Conservation (phyloP, 2,329 filamentous ascomycete genomes). For the Ilyonectria sp. region DNA sequence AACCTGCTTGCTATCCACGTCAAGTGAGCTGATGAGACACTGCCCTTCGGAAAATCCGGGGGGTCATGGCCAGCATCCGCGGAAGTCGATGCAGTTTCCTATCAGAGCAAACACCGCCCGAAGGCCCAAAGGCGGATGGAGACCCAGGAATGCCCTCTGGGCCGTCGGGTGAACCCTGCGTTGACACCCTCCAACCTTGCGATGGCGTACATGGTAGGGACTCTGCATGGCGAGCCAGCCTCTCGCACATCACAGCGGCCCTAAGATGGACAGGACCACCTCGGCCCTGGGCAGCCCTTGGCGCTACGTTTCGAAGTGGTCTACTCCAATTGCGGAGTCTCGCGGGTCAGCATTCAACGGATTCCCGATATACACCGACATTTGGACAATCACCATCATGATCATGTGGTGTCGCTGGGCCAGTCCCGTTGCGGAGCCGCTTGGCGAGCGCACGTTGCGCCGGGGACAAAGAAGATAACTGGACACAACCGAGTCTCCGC, state of each 20-base stretch:
- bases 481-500: conserved; percentile 26
- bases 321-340: conserved; percentile 39
- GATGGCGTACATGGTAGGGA: conserved; percentile 12
- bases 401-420: conserved; percentile 43
- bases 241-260: conserved; percentile 6
- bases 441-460: conserved; percentile 19
- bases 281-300: conserved; percentile 18
- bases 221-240: conserved; percentile 2
- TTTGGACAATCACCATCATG: conserved; percentile 42
- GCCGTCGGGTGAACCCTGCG: conserved; percentile 20
- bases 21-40: conserved; percentile 28
- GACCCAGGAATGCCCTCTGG: neutral
- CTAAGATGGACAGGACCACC: conserved; percentile 9
- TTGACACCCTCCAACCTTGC: conserved; percentile 20
- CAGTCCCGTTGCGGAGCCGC: conserved; percentile 31
- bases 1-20: conserved; percentile 27
- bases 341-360: conserved; percentile 25
- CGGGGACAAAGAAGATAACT: conserved; percentile 23
- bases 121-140: neutral
- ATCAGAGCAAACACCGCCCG: conserved; percentile 15
- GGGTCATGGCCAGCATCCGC: neutral
- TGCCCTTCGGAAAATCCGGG: conserved; percentile 19
- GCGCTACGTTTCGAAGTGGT: conserved; percentile 13
- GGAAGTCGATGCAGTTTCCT: conserved; percentile 8
- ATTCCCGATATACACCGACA: conserved; percentile 45